phyloP scores from a whole-genome alignment of 768 basidiomycete species.

The Trametes cubensis region DNA sequence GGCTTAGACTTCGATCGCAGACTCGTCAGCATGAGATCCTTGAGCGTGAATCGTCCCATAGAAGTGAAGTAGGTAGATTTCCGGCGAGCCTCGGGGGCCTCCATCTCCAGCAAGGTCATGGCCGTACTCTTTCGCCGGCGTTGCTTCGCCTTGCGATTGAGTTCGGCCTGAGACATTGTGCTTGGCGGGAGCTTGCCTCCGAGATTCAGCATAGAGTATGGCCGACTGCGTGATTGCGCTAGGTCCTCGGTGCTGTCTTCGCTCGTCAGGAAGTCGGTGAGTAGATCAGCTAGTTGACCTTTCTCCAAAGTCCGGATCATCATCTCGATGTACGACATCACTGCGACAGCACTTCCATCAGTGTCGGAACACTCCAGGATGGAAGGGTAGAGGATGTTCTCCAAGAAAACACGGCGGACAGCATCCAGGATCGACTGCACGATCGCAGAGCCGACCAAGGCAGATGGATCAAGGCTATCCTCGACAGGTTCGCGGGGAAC shows the following conservation, averaged over 20 bases:
- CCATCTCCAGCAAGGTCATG: constrained; percentile 87
- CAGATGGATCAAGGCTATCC: constrained; percentile 57
- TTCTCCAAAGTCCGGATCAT: constrained; percentile 76
- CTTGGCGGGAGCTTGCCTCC: constrained; percentile 37
- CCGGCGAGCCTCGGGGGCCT: constrained; percentile 70
- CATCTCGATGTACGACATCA: constrained; percentile 93
- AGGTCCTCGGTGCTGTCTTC: constrained; percentile 76
- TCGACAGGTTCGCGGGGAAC: constrained; percentile 41
- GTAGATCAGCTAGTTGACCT: constrained; percentile 66
- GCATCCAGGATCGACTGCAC: constrained; percentile 83
- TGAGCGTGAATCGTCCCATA: constrained; percentile 86
- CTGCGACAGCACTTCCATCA: constrained; percentile 95
- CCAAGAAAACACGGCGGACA: constrained; percentile 83
- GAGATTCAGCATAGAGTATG: constrained; percentile 45
- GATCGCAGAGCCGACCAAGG: constrained; percentile 76
- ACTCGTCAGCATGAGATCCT: constrained; percentile 84
- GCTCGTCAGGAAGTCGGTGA: constrained; percentile 80
- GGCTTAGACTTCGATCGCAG: constrained; percentile 66
- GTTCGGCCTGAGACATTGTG: constrained; percentile 33
- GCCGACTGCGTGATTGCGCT: constrained; percentile 47
- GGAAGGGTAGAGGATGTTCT: constrained; percentile 91
- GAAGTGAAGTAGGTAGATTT: constrained; percentile 85
- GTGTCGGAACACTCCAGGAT: constrained; percentile 89
- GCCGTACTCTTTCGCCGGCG: constrained; percentile 82
- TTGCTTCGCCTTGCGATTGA: constrained; percentile 49